phyloP scores from a whole-genome alignment of 257 asterid species.

The Salvia miltiorrhiza region DNA sequence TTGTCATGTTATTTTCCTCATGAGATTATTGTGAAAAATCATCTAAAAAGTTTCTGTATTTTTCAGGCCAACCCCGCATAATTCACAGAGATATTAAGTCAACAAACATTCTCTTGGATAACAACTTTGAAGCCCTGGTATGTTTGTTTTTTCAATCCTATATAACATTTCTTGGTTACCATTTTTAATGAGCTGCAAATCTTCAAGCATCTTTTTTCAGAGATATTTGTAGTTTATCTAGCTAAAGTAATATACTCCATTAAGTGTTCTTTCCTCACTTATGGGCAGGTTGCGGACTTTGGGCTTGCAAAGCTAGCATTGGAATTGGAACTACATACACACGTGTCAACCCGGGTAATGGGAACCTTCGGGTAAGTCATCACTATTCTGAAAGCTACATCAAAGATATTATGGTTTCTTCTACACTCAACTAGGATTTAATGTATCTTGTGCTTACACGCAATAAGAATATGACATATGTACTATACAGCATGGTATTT shows the following conservation, averaged over 20 bases:
- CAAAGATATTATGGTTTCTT: constrained; percentile 8
- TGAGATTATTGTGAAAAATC: constrained; percentile 4
- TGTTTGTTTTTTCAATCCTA: neutral
- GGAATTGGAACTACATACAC: constrained; percentile 66
- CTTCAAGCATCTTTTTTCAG: constrained; percentile 5
- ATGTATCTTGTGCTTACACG: constrained; percentile 11
- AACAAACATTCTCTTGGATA: constrained; percentile 78
- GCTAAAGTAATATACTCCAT: neutral
- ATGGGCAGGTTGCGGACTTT: constrained; percentile 80
- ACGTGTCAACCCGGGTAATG: constrained; percentile 89
- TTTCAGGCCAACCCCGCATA: constrained; percentile 83
- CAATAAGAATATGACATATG: neutral
- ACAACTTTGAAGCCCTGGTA: constrained; percentile 86
- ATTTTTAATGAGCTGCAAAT: constrained; percentile 2
- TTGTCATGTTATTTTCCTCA: neutral
- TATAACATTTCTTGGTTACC: neutral
- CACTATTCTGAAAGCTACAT: neutral
- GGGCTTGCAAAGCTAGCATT: constrained; percentile 87
- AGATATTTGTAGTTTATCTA: neutral
- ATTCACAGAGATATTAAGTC: constrained; percentile 91
- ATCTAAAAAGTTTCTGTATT: neutral
- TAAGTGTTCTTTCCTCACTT: neutral
- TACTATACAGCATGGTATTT: neutral
- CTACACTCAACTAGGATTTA: neutral
- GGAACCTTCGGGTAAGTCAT: constrained; percentile 86